Evolutionary conservation across 2,329 filamentous ascomycete genomes (phyloP).

Genomic region (Cadophora luteo-olivacea): DNA sequence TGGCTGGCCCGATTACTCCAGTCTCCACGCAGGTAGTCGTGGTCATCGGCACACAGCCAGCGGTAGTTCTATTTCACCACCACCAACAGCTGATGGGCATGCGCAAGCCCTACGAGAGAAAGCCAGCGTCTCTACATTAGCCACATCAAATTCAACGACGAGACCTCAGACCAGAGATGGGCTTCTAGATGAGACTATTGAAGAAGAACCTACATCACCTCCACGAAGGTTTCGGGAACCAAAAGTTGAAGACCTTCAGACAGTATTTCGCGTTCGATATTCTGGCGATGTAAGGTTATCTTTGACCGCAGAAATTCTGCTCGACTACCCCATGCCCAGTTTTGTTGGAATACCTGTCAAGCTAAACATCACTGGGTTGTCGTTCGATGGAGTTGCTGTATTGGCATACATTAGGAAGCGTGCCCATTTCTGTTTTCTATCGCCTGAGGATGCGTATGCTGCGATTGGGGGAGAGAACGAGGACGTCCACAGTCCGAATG

Average conservation of each 20-base stretch:
- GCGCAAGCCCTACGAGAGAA: slow-evolving; percentile 57
- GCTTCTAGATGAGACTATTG: slow-evolving; percentile 41
- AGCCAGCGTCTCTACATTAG: slow-evolving; percentile 67
- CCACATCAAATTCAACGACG: slow-evolving; percentile 59
- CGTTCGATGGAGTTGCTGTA: slow-evolving; percentile 94
- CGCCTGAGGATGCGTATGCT: slow-evolving; percentile 86
- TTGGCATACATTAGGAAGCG: slow-evolving; percentile 88
- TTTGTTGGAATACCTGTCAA: slow-evolving; percentile 96
- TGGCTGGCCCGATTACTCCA: slow-evolving; percentile 51
- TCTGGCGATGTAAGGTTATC: slow-evolving; percentile 86
- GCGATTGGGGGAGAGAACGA: slow-evolving; percentile 55
- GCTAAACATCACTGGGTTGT: slow-evolving; percentile 91
- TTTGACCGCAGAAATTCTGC: slow-evolving; percentile 90
- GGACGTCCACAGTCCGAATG: slow-evolving; percentile 37
- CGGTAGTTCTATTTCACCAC: slow-evolving; percentile 42
- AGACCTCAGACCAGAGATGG: slow-evolving; percentile 64
- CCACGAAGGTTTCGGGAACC: slow-evolving; percentile 70
- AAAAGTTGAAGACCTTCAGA: slow-evolving; percentile 85
- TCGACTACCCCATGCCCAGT: slow-evolving; percentile 98
- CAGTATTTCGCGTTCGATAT: slow-evolving; percentile 90
- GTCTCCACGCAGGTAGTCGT: slow-evolving; percentile 30
- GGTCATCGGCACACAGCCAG: slow-evolving; percentile 43
- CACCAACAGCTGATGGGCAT: slow-evolving; percentile 47
- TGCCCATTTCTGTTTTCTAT: slow-evolving; percentile 93
- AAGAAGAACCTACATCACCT: slow-evolving; percentile 46